Base-by-base conservation (phyloP, 2,329 filamentous ascomycete species). In the Drechmeria coniospora region DNA sequence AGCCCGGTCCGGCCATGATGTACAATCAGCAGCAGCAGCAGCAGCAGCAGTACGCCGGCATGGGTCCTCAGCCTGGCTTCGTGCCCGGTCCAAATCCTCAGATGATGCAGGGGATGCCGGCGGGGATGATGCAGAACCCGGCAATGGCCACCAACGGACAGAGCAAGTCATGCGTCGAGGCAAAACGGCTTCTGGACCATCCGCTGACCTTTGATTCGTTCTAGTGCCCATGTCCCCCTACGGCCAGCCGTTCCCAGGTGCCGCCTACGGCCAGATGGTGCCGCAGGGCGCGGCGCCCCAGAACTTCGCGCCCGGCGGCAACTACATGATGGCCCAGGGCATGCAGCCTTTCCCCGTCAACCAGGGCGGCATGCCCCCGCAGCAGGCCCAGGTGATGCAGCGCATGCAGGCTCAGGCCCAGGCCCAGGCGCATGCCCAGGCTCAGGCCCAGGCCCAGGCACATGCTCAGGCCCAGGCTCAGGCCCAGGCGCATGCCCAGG, bases 91-190 rank as follows among this genome's bases (percentile, higher is more conserved):
- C 60, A 28, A 68, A 64, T 38, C 53, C 59, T 29, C 54, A 65
- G 50, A 68, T 72, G 63, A 68, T 68, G 58, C 52, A 56, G 27
- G 59, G 54, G 37, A 63, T 60, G 22, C 59, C 62, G 52, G 60
- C 57, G 50, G 66, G 61, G 44, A 73, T 75, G 68, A 74, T 75
- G 69, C 69, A 67, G 53, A 70, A 63, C 46, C 50, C 65, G 40
- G 62, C 54, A 45, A 68, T 72, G 65, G 61, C 59, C 37, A 65
- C 61, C 37, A 72, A 70, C 57, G 65, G 67, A 29, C 67, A 71
- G 47, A 69, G 67, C 72, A 55, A 62, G 67, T 59, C 36, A 35
- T 37, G 41, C 38, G 36, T 43, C 36, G 45, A 25, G 10, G 6
- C 13, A n/a, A n/a, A n/a, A n/a, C n/a, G n/a, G n/a, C n/a, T n/a